Evolutionary conservation across 345 rosid species (phyloP), one percentile per base, ranked within the genome.

Genomic region (Euphorbia peplus): DNA sequence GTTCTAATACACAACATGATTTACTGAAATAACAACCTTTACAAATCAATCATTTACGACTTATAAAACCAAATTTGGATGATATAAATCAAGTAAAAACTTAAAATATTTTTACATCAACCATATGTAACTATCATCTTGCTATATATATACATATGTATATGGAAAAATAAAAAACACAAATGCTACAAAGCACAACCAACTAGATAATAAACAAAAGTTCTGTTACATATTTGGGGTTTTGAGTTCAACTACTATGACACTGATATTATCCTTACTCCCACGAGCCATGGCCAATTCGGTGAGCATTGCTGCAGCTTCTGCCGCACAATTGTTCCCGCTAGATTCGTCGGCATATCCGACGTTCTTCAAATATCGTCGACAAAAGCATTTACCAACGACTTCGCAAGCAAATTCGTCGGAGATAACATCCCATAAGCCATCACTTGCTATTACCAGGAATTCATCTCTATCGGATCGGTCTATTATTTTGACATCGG

Each of bases 391-490:
- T 18, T 58, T 65, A 44, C 42, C 63, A 15, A 69, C 85, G 9
- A 82, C 67, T 53, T 63, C 67, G 56, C 83, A 79, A 5, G 82
- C 83, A 12, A 54, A 18, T 64, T 82, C 83, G 1, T 79, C 80
- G 0, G 83, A 47, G 37, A 82, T n/a, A 4, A 71, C 77, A 39
- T 82, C 83, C 88, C 86, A 85, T 25, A 80, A 69, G 0, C 85
- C 85, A 32, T 81, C 79, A 3, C 69, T 74, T 25, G 76, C 83
- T 13, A 76, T 73, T 24, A 77, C 53, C 3, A 79, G 51, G 62
- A 80, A 82, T 5, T 75, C 68, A 35, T 82, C 80, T 28, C 29
- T 32, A 53, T 70, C 72, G 0, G 39, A 70, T 9, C 77, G 59
- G 35, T 67, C 64, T 1, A 47, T 57, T 13, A 79, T 77, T 4